A percentile compares a stretch with the other conserved stretches of the same genome.
Evolutionary conservation across 495 filamentous ascomycete genomes (phyloP).

Genomic region (Tetracladium setigerum): DNA sequence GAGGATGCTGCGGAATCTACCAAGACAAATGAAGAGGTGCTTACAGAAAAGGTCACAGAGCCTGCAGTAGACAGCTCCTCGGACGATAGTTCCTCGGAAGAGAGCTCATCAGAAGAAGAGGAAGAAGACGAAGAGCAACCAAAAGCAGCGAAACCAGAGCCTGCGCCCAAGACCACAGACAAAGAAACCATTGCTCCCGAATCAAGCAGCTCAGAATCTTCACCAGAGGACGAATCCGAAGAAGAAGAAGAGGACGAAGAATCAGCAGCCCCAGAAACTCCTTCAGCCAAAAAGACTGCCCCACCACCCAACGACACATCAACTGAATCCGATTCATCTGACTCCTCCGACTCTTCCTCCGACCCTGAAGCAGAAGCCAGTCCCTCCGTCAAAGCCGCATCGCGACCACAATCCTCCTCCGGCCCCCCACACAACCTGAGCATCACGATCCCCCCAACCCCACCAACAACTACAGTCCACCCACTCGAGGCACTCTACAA

Average conservation of each 20-base stretch:
- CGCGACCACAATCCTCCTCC: conserved; percentile 27
- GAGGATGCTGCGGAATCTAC: conserved; percentile 4
- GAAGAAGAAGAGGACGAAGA: conserved; percentile 14
- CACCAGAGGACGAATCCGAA: conserved; percentile 9
- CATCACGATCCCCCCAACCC: conserved; percentile 39
- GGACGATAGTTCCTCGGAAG: conserved; percentile 8
- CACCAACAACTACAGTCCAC: conserved; percentile 10
- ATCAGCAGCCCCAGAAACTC: conserved; percentile 1
- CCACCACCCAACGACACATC: not conserved
- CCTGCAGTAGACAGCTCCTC: conserved; percentile 2
- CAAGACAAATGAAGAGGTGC: conserved; percentile 12
- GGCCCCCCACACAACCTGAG: conserved; percentile 35
- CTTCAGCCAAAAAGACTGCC: conserved; percentile 3
- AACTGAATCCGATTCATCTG: not conserved
- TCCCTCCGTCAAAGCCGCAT: conserved; percentile 7
- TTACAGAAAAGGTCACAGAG: conserved; percentile 8
- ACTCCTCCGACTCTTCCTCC: conserved; percentile 1
- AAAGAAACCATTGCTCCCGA: conserved; percentile 15
- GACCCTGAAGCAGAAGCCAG: not conserved
- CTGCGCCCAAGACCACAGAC: conserved; percentile 1
- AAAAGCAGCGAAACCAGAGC: not conserved
- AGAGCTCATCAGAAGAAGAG: conserved; percentile 15
- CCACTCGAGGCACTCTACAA: conserved; percentile 31
- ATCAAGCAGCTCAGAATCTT: conserved; percentile 8
- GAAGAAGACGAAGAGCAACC: conserved; percentile 5